Percentiles rank a stretch among this genome's conserved stretches.
phyloP scores from a whole-genome alignment of 805 yeast genomes.

The Kuraishia piskuri region DNA sequence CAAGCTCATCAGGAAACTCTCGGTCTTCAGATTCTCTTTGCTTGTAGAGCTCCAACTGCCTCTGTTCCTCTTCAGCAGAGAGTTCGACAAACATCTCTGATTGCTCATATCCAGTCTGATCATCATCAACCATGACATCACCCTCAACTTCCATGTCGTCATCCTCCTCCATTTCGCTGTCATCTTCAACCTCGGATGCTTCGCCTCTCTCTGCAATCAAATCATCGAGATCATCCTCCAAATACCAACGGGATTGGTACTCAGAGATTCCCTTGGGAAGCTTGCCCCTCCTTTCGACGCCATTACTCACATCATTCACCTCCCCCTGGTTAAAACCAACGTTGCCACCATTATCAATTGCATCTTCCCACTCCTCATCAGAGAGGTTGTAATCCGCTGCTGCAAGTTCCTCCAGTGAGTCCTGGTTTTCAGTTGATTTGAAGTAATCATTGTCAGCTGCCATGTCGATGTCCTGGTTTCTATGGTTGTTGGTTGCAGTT shows the following conservation, averaged over 20 bases:
- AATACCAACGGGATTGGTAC: constrained; percentile 69
- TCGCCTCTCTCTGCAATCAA: constrained; percentile 31
- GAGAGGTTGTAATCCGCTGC: constrained; percentile 36
- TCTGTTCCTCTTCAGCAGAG: constrained; percentile 73
- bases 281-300: constrained; percentile 13
- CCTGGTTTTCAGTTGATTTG: constrained; percentile 36
- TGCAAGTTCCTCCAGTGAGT: constrained; percentile 50
- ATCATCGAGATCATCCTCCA: constrained; percentile 47
- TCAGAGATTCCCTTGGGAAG: constrained; percentile 69
- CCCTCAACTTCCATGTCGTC: constrained; percentile 30
- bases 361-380: constrained; percentile 24
- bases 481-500: constrained; percentile 9
- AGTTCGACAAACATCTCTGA: constrained; percentile 64
- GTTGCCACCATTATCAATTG: constrained; percentile 17
- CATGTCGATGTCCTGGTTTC: constrained; percentile 8
- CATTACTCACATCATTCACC: constrained; percentile 16
- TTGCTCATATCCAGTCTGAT: constrained; percentile 13
- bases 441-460: constrained; percentile 13
- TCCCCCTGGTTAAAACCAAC: constrained; percentile 18
- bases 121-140: constrained; percentile 30
- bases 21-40: constrained; percentile 69
- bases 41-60: constrained; percentile 65
- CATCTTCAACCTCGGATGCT: constrained; percentile 30
- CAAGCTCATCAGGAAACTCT: constrained; percentile 95
- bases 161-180: constrained; percentile 19